phyloP scores from a whole-genome alignment of 805 yeast genomes.

The Lipomyces starkeyi region DNA sequence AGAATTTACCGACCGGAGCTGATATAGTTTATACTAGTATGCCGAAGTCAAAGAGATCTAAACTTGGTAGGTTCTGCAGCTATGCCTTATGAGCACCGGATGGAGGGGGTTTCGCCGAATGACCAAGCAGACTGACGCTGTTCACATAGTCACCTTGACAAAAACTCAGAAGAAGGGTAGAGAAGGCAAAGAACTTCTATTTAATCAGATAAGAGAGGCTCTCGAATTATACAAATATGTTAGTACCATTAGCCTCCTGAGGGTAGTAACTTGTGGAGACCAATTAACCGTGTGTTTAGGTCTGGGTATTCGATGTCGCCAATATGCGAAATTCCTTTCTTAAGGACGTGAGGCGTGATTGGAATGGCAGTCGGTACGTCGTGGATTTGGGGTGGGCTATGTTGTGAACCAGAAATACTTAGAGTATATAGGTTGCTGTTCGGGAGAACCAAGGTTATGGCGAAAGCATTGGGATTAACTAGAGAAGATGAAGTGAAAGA shows the following conservation, averaged over 20 bases:
- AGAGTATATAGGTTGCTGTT: slow-evolving; percentile 59
- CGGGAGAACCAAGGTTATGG: slow-evolving; percentile 92
- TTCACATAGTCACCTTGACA: slow-evolving; percentile 73
- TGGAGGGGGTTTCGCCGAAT: neutral
- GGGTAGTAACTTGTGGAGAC: neutral
- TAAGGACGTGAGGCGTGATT: slow-evolving; percentile 89
- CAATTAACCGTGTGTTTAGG: slow-evolving; percentile 19
- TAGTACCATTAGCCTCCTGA: neutral
- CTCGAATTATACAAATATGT: slow-evolving; percentile 75
- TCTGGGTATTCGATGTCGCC: slow-evolving; percentile 85
- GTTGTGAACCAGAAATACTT: neutral
- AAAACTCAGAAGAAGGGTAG: slow-evolving; percentile 96
- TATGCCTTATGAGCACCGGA: neutral
- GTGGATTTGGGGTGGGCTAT: neutral
- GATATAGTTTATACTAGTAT: slow-evolving; percentile 49
- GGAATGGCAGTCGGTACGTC: slow-evolving; percentile 74
- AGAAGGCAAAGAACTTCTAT: slow-evolving; percentile 88
- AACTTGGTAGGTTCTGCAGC: slow-evolving; percentile 55
- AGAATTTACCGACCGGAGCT: neutral
- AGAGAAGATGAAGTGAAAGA: slow-evolving; percentile 91
- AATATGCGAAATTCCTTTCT: slow-evolving; percentile 95
- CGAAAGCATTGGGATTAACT: slow-evolving; percentile 87
- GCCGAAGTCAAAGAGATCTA: slow-evolving; percentile 98
- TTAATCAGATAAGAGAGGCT: slow-evolving; percentile 84
- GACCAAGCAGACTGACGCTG: slow-evolving; percentile 3